Evolutionary conservation across 1,284 basidiomycete species (phyloP), one percentile per base, ranked within the genome.

Genomic region (Anthracocystis panici-leucophaei): DNA sequence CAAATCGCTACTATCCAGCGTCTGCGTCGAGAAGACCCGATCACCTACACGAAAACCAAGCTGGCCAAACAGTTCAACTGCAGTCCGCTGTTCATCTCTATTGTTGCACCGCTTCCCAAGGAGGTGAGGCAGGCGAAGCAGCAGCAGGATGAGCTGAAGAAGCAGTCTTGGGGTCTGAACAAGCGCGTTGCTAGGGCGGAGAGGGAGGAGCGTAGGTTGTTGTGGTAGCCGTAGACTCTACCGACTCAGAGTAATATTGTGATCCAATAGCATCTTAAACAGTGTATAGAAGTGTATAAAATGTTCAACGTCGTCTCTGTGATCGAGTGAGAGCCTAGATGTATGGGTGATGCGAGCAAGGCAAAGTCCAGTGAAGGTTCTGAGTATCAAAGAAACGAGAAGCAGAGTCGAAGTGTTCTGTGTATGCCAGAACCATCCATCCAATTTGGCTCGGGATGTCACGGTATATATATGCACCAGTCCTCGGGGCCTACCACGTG

Each of bases 51-150:
- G 20, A 78, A 70, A 21, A 44, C 64, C 21, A 57, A 56, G 40
- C 69, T 83, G 7, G 79, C 83, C 2, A 74, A 79, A 33, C 48
- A 64, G 48, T 84, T 83, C 52, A 71, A 76, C 35, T 81, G 79
- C 74, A 72, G 72, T 21, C 72, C 75, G 2, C 63, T 78, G 6
- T 84, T 84, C 50, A 62, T 84, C 6, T 68, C 69, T 35, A 84
- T 83, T 44, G 75, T 82, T 14, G 82, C 83, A 0, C 83, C 83
- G 5, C 46, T 75, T 38, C 70, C 74, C 4, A 79, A 80, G 53
- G 68, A 64, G 29, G 65, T 78, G 18, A 70, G 70, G 46, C 33
- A 57, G 44, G 70, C 61, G 2, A 74, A 77, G 53, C 18, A 58
- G 49, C 69, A 74, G 23, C 69, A 81, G 61, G 65, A 60, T 11